Percentiles rank a stretch among this genome's conserved stretches.
Evolutionary conservation across 2,329 filamentous ascomycete genomes (phyloP).

Genomic region (Fusarium concolor): DNA sequence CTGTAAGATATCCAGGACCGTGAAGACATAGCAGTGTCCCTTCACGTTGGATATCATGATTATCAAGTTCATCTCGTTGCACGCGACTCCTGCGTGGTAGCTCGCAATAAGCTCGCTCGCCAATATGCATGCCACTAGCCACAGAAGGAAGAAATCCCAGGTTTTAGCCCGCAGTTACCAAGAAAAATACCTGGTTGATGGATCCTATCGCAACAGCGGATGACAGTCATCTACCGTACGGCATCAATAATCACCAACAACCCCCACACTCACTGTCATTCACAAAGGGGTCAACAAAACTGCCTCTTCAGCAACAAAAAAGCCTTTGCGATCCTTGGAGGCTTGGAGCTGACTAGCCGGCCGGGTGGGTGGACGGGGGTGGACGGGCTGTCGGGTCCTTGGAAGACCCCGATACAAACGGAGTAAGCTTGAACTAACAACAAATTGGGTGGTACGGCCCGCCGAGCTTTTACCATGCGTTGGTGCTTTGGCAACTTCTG

Average conservation of each 20-base stretch:
- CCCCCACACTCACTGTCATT: background rate
- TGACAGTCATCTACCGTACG: background rate
- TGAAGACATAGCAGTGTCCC: background rate
- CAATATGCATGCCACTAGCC: background rate
- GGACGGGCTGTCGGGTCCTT: constrained; percentile 49
- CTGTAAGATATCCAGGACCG: background rate
- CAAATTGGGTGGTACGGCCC: constrained; percentile 12
- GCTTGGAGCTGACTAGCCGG: constrained; percentile 7
- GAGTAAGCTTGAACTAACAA: constrained; percentile 1
- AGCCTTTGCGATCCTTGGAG: background rate
- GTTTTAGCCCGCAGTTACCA: background rate
- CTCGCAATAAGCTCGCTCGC: background rate
- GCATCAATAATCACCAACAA: background rate
- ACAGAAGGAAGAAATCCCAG: background rate
- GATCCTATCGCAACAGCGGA: constrained; percentile 3
- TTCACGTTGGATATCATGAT: background rate
- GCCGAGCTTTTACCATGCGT: background rate
- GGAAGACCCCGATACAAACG: constrained; percentile 47
- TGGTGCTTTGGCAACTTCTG: background rate
- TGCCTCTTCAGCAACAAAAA: background rate
- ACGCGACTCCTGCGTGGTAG: background rate
- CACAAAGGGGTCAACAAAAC: constrained; percentile 13
- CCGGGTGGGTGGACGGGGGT: constrained; percentile 10
- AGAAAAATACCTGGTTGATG: background rate
- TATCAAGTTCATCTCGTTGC: background rate